These are phyloP conservation scores for Polyporus tsugae DNA, from an alignment of 1,284 basidiomycete species.

Conservation along the genomic window DNA sequence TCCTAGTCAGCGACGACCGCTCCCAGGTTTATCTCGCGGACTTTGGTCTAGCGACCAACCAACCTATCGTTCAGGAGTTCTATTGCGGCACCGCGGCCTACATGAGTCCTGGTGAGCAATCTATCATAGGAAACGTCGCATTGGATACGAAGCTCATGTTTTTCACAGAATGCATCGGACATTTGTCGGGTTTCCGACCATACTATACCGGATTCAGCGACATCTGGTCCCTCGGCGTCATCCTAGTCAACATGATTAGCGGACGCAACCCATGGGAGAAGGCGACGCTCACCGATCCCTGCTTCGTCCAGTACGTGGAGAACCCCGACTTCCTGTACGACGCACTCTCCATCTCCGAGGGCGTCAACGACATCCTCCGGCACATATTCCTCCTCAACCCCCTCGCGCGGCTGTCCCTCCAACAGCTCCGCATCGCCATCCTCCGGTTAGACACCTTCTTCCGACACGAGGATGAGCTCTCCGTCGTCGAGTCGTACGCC, in stretches of 20 bases:
- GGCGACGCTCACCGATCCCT: conserved; percentile 76
- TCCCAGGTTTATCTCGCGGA: conserved; percentile 63
- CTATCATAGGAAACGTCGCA: not conserved
- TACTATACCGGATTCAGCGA: conserved; percentile 83
- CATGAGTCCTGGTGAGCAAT: conserved; percentile 58
- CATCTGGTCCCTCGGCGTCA: conserved; percentile 81
- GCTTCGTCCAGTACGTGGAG: conserved; percentile 54
- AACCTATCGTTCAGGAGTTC: conserved; percentile 55
- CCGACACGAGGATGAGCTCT: conserved; percentile 35
- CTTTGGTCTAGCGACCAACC: conserved; percentile 71
- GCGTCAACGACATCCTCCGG: conserved; percentile 23
- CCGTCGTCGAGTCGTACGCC: conserved; percentile 9
- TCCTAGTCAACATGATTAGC: conserved; percentile 77
- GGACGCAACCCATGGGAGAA: conserved; percentile 90
- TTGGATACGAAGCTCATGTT: not conserved
- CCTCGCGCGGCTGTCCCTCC: conserved; percentile 60
- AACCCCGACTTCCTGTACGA: conserved; percentile 73
- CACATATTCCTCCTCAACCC: conserved; percentile 46
- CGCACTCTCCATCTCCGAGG: conserved; percentile 75
- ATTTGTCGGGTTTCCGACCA: conserved; percentile 19
- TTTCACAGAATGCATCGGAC: conserved; percentile 36
- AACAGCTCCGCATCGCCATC: conserved; percentile 57
- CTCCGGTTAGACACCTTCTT: conserved; percentile 40
- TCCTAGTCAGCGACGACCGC: conserved; percentile 58
- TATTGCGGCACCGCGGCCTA: conserved; percentile 60